phyloP scores from a whole-genome alignment of 2,329 filamentous ascomycete species.

The Verticillium longisporum region DNA sequence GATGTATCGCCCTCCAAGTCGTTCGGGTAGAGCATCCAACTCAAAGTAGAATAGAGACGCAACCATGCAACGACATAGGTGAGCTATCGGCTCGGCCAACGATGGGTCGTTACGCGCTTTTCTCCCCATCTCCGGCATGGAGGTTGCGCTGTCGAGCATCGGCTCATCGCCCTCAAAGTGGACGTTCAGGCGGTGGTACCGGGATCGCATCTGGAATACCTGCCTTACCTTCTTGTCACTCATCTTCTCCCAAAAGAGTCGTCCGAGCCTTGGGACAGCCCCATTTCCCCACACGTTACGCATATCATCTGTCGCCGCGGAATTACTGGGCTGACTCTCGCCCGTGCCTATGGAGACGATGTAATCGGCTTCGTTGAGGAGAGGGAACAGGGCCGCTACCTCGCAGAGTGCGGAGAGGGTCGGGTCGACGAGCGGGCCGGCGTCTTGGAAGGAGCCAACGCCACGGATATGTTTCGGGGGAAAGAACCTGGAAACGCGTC shows the following conservation, averaged over 20 bases:
- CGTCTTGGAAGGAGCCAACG: background rate
- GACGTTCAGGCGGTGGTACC: background rate
- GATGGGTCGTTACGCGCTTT: background rate
- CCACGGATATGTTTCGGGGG: background rate
- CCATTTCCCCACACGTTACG: background rate
- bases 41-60: background rate
- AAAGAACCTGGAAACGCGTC: background rate
- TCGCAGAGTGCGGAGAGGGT: background rate
- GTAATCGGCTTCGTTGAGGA: background rate
- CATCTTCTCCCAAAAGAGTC: background rate
- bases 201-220: background rate
- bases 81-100: background rate
- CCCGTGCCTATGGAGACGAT: background rate
- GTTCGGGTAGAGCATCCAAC: background rate
- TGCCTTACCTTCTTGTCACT: background rate
- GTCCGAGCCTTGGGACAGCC: background rate
- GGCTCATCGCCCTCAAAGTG: background rate
- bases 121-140: background rate
- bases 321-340: background rate
- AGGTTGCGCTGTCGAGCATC: background rate
- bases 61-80: background rate
- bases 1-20: background rate
- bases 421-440: background rate
- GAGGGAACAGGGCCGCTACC: background rate
- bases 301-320: background rate